Base-by-base conservation (phyloP, 371 early-diverging fungal genomes). In the Saksenaea vasiformis region DNA sequence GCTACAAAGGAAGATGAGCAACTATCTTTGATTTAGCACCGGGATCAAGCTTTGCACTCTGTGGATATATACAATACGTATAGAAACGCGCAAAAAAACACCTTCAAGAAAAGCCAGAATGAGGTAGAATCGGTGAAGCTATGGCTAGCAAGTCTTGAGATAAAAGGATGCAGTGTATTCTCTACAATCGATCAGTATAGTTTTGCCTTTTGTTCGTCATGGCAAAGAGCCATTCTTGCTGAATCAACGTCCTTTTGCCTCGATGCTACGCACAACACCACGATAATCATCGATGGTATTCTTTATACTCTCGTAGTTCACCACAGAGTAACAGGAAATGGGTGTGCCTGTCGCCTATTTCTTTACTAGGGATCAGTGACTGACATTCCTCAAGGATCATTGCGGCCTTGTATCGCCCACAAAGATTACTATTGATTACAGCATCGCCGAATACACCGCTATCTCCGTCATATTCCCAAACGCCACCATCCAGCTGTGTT, bases 401-500 rank as follows among this genome's bases (percentile, higher is more conserved):
- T 10, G 15, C 17, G 43, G 10, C 10, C 34, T 60, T 7, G 31
- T 41, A 1, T 17, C 17, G n/a, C 11, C 36, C 3, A 10, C 8
- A 37, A 36, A 43, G 17, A 39, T 51, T 8, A 31, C 43, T n/a
- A 60, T 28, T 34, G 60, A 59, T 41, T 17, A 19, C 35, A 35
- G 35, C 27, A 0, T 24, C 1, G 11, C 43, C 11, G 60, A 41
- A 22, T 5, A 27, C 3, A 59, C 11, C 14, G 47, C 60, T 5
- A 59, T 59, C 15, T 11, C 13, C 0, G 5, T 24, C 7, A 36
- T 60, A 35, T 60, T 26, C 31, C 28, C 28, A 3, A 19, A 60
- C 14, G 15, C n/a, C 35, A 51, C 34, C 28, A 51, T 60, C 34
- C 34, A 60, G 36, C 31, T 9, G n/a, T 60, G 61, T 53, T 9